Conservation (phyloP, 768 basidiomycete genomes). For the Boletus bicolor region DNA sequence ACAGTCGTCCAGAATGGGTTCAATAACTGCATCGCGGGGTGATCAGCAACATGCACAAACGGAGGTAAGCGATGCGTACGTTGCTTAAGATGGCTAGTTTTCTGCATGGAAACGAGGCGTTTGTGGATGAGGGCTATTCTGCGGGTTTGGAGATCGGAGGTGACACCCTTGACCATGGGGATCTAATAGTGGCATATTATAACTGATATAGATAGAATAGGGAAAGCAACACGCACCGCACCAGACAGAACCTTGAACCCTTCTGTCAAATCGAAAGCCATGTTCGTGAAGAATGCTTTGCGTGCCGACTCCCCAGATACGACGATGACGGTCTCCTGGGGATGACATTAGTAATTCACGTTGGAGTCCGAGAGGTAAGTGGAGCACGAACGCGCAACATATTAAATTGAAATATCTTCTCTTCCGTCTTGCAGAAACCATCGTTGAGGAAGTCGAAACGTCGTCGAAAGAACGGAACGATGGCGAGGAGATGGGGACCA, state of each 20-base stretch:
- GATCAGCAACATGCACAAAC: constrained; percentile 7
- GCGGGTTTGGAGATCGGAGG: constrained; percentile 62
- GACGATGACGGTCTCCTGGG: constrained; percentile 68
- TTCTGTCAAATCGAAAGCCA: constrained; percentile 71
- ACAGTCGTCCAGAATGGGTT: constrained; percentile 61
- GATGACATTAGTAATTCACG: constrained; percentile 20
- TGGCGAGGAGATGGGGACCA: constrained; percentile 53
- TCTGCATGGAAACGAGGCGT: constrained; percentile 62
- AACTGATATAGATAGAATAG: constrained; percentile 14
- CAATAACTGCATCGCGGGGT: constrained; percentile 52
- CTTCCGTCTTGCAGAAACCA: constrained; percentile 66
- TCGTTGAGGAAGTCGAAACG: constrained; percentile 72
- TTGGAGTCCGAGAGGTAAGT: constrained; percentile 5
- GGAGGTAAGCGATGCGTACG: constrained; percentile 40
- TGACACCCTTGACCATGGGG: constrained; percentile 73
- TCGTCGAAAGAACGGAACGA: constrained; percentile 63
- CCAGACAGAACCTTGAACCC: constrained; percentile 79
- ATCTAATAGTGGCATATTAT: constrained; percentile 43
- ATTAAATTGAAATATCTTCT: constrained; percentile 66
- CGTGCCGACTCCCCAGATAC: constrained; percentile 72
- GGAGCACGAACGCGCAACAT: constrained; percentile 54
- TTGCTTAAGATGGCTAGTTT: constrained; percentile 54
- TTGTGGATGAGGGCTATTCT: constrained; percentile 67
- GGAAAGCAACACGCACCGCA: constrained; percentile 48
- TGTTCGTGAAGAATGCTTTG: constrained; percentile 65